Percentiles rank a stretch among this genome's conserved stretches.
These are phyloP conservation scores for Nakazawaea peltata DNA, from an alignment of 805 yeast species.

Conservation along the genomic window DNA sequence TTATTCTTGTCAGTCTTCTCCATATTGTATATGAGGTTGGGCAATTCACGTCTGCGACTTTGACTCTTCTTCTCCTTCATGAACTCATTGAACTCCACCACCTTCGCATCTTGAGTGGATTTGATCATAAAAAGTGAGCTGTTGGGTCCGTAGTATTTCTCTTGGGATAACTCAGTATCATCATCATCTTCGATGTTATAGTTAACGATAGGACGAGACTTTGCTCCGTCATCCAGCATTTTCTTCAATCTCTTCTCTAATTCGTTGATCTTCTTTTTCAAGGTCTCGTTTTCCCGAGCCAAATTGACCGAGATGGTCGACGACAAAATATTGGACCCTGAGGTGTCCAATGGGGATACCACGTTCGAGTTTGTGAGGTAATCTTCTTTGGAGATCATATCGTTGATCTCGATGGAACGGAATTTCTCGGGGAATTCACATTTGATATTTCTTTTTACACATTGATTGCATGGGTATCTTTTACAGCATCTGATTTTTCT, in stretches of 20 bases:
- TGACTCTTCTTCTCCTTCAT: conserved; percentile 21
- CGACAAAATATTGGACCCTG: conserved; percentile 10
- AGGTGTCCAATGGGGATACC: conserved; percentile 10
- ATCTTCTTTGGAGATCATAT: conserved; percentile 8
- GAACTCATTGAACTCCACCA: conserved; percentile 15
- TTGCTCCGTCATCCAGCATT: background rate
- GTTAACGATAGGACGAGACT: conserved; percentile 9
- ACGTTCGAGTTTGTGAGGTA: conserved; percentile 1
- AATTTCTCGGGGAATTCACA: conserved; percentile 41
- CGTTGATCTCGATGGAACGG: conserved; percentile 30
- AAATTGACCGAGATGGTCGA: conserved; percentile 10
- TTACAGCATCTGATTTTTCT: conserved; percentile 27
- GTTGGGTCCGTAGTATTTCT: conserved; percentile 43
- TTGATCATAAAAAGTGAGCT: conserved; percentile 41
- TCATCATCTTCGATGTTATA: no score
- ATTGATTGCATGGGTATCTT: conserved; percentile 32
- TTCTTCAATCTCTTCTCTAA: conserved; percentile 11
- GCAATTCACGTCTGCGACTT: conserved; percentile 22
- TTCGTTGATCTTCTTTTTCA: conserved; percentile 19
- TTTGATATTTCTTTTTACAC: conserved; percentile 25
- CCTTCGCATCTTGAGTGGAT: conserved; percentile 19
- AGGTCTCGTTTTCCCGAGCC: conserved; percentile 20
- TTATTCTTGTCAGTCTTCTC: conserved; percentile 6
- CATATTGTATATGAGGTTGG: conserved; percentile 12
- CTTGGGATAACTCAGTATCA: conserved; percentile 26